phyloP scores from a whole-genome alignment of 352 stramenopile species.

The Pilasporangium apinafurcum region DNA sequence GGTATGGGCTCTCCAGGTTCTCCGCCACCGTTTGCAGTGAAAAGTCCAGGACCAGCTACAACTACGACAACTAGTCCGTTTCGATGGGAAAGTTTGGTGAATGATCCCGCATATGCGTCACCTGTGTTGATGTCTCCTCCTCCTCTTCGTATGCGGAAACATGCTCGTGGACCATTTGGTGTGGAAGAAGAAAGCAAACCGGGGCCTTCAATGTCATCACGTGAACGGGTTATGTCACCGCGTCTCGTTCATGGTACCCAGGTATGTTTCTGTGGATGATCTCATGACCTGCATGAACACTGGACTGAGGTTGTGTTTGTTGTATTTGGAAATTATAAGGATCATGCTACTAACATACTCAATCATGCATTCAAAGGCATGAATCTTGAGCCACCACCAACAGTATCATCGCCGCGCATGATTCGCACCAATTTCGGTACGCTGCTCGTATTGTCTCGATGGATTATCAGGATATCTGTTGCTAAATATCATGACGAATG shows the following conservation, averaged over 20 bases:
- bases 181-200: conserved; percentile 29
- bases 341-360: conserved; percentile 46
- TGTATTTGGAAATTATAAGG: too few species aligned
- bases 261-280: conserved; percentile 6
- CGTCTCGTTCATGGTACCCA: conserved; percentile 29
- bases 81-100: conserved; percentile 56
- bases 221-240: conserved; percentile 27
- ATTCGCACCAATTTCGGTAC: conserved; percentile 55
- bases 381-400: conserved; percentile 27
- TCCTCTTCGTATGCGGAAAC: conserved; percentile 5
- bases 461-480: too few species aligned
- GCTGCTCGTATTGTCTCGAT: too few species aligned
- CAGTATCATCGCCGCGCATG: conserved; percentile 45
- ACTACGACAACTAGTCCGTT: conserved; percentile 33
- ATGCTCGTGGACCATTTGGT: conserved; percentile 14
- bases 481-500: too few species aligned
- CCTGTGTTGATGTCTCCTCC: conserved; percentile 43
- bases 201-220: conserved; percentile 11
- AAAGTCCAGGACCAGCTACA: conserved; percentile 1
- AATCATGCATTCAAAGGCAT: conserved; percentile 67
- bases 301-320: conserved; percentile 11
- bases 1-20: conserved; percentile 40
- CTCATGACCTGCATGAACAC: conserved; percentile 12
- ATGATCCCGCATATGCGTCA: conserved; percentile 52
- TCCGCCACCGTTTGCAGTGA: conserved; percentile 64